Conservation (phyloP, 2,329 filamentous ascomycete genomes). For the Claviceps africana region DNA sequence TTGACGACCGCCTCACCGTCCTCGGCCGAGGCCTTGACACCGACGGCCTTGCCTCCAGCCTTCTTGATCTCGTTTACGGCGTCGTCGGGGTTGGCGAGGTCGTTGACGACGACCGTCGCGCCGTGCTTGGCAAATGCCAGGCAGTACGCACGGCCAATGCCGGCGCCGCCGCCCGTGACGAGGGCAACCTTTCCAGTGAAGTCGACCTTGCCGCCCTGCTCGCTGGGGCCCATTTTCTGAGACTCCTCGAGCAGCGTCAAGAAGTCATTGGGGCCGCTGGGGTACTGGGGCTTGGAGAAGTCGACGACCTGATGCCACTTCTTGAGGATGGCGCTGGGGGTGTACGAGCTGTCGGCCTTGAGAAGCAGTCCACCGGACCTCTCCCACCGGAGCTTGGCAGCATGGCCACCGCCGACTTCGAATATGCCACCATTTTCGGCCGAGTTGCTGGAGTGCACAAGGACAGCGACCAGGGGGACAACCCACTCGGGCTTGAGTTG, state of each 20-base stretch:
- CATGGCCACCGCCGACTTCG: slow-evolving; percentile 82
- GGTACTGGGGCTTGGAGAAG: slow-evolving; percentile 69
- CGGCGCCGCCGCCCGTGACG: slow-evolving; percentile 76
- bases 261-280: slow-evolving; percentile 77
- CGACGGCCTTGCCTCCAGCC: slow-evolving; percentile 74
- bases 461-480: slow-evolving; percentile 76
- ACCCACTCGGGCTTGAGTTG: slow-evolving; percentile 88
- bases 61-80: slow-evolving; percentile 90
- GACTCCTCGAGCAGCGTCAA: slow-evolving; percentile 73
- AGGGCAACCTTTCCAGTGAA: slow-evolving; percentile 78
- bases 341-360: slow-evolving; percentile 78
- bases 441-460: slow-evolving; percentile 75
- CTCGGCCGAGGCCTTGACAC: slow-evolving; percentile 85
- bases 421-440: slow-evolving; percentile 79
- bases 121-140: slow-evolving; percentile 76
- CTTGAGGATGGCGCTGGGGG: slow-evolving; percentile 71
- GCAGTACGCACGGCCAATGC: slow-evolving; percentile 82
- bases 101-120: slow-evolving; percentile 83
- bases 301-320: slow-evolving; percentile 83
- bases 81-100: slow-evolving; percentile 79
- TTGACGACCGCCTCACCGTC: slow-evolving; percentile 87
- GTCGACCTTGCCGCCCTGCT: slow-evolving; percentile 58
- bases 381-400: slow-evolving; percentile 93
- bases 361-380: slow-evolving; percentile 77
- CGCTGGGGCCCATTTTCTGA: slow-evolving; percentile 59